phyloP scores from a whole-genome alignment of 768 basidiomycete species.

The Megacollybia marginata region DNA sequence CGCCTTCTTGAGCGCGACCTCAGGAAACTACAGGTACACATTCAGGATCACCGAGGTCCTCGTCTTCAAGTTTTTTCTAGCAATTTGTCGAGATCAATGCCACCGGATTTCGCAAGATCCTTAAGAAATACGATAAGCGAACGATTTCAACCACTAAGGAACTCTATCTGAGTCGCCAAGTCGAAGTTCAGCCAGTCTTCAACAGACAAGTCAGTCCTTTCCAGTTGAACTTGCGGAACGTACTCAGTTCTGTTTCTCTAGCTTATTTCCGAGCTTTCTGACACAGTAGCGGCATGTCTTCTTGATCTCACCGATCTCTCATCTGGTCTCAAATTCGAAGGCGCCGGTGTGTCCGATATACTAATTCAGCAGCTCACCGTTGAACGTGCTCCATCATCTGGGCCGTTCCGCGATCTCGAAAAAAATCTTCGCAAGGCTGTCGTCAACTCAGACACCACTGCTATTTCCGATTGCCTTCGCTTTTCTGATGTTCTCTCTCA shows the following conservation, averaged over 20 bases:
- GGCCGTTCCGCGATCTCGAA: conserved; percentile 84
- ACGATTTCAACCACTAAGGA: conserved; percentile 95
- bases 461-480: conserved; percentile 62
- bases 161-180: conserved; percentile 90
- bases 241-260: conserved; percentile 22
- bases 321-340: conserved; percentile 72
- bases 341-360: conserved; percentile 67
- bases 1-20: conserved; percentile 90
- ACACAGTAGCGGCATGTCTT: conserved; percentile 81
- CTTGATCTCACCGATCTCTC: conserved; percentile 73
- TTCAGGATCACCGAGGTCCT: conserved; percentile 8
- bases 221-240: conserved; percentile 1
- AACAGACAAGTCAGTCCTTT: conserved; percentile 72
- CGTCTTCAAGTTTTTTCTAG: conserved; percentile 32
- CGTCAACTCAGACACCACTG: conserved; percentile 46
- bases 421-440: conserved; percentile 79
- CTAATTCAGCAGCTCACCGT: conserved; percentile 64
- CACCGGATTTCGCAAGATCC: conserved; percentile 91
- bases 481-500: conserved; percentile 62
- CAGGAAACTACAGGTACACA: conserved; percentile 81
- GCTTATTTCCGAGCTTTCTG: conserved; percentile 93
- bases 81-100: conserved; percentile 98
- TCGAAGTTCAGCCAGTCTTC: conserved; percentile 98
- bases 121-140: conserved; percentile 98
- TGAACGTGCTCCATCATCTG: conserved; percentile 53